These are phyloP conservation scores for Paramecium sonneborni DNA, from an alignment of 73 alveolate species.

Conservation along the genomic window DNA sequence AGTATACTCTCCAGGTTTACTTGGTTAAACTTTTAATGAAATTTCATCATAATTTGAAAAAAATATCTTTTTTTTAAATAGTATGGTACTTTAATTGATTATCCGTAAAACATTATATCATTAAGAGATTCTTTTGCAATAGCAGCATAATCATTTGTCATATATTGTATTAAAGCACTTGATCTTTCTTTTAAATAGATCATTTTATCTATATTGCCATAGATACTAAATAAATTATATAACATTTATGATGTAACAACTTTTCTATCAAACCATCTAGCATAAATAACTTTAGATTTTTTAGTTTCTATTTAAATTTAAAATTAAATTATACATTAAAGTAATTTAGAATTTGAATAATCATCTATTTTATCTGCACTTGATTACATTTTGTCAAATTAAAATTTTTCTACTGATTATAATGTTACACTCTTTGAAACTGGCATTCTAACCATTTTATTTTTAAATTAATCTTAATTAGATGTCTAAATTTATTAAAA, in stretches of 20 bases:
- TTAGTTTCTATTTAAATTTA: neutral
- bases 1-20: neutral
- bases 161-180: constrained; percentile 43
- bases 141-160: constrained; percentile 49
- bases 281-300: constrained; percentile 60
- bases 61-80: neutral
- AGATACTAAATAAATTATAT: constrained; percentile 53
- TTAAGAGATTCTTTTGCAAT: constrained; percentile 58
- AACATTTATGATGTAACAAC: constrained; percentile 57
- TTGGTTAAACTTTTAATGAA: neutral
- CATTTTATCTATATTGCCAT: constrained; percentile 57
- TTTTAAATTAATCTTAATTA: neutral
- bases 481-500: neutral
- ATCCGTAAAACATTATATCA: constrained; percentile 54
- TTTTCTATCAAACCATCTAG: constrained; percentile 60
- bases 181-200: constrained; percentile 61
- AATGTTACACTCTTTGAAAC: neutral
- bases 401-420: neutral
- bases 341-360: neutral
- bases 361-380: constrained; percentile 8
- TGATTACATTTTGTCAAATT: neutral
- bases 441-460: neutral
- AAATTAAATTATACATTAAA: neutral
- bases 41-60: neutral
- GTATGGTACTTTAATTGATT: constrained; percentile 47